Percentiles rank a stretch among this genome's conserved stretches.
Conservation (phyloP, 2,329 filamentous ascomycete species). For the Calycina marina region DNA sequence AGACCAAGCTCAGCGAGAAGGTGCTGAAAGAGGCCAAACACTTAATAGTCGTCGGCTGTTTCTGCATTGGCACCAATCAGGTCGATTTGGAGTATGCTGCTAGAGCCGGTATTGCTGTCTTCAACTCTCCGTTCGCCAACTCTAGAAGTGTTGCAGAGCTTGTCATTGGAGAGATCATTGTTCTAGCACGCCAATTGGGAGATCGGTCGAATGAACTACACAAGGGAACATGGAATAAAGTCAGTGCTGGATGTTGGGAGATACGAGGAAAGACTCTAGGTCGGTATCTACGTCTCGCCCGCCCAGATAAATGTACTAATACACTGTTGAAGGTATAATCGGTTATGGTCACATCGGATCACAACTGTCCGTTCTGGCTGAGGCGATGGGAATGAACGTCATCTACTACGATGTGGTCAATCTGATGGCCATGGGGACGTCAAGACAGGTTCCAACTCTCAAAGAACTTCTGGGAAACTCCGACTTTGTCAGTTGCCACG, state of each 20-base stretch:
- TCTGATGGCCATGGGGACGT: constrained; percentile 84
- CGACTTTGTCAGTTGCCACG: constrained; percentile 90
- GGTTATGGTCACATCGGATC: constrained; percentile 97
- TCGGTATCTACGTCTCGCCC: constrained; percentile 23
- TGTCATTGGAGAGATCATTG: constrained; percentile 87
- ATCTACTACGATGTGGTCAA: constrained; percentile 95
- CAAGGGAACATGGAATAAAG: constrained; percentile 92
- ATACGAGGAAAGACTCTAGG: constrained; percentile 93
- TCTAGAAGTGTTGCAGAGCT: constrained; percentile 93
- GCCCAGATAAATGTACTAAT: neutral
- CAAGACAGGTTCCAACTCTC: constrained; percentile 67
- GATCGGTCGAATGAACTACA: constrained; percentile 94
- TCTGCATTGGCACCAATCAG: constrained; percentile 97
- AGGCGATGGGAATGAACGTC: constrained; percentile 95
- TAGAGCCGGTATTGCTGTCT: constrained; percentile 79
- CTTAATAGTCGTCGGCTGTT: constrained; percentile 89
- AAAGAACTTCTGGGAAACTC: constrained; percentile 62
- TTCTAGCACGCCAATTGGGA: constrained; percentile 77
- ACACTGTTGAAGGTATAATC: constrained; percentile 50
- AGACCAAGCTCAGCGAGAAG: constrained; percentile 81
- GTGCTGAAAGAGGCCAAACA: constrained; percentile 85
- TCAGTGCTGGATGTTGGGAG: constrained; percentile 94
- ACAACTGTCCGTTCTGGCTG: constrained; percentile 86
- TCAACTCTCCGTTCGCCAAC: constrained; percentile 98
- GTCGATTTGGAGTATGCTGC: constrained; percentile 78